Evolutionary conservation across 2,329 filamentous ascomycete genomes (phyloP).

Genomic region (Zymoseptoria passerinii): DNA sequence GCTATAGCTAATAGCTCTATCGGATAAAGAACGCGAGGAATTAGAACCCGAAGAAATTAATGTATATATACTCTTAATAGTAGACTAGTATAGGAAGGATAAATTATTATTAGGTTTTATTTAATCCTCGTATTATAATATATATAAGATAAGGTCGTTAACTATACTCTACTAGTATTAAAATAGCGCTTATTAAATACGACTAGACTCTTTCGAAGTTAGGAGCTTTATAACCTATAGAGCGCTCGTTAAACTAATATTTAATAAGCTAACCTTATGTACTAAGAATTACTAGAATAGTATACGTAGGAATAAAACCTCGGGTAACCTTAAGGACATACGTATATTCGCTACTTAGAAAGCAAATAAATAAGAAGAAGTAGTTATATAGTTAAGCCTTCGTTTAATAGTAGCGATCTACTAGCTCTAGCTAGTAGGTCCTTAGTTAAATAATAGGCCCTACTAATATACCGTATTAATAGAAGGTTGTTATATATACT

Average conservation of each 20-base stretch:
- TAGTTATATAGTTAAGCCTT: no score
- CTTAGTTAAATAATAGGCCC: neutral
- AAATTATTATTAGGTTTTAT: neutral
- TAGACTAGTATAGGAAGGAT: neutral
- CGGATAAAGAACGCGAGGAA: no score
- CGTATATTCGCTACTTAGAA: no score
- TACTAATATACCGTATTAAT: neutral
- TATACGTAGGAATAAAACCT: no score
- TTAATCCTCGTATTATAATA: neutral
- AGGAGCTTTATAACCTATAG: no score
- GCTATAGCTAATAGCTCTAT: neutral
- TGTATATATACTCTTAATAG: neutral
- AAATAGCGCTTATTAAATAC: neutral
- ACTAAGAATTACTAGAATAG: no score
- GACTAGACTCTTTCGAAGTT: no score
- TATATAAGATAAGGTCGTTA: neutral
- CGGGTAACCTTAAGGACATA: no score
- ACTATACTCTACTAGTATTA: neutral
- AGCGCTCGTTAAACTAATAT: no score
- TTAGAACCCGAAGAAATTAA: neutral
- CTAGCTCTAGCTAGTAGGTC: no score
- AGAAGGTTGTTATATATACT: neutral
- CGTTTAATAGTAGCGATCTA: neutral
- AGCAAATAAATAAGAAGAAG: neutral
- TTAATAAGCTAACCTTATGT: no score